A percentile compares a stretch with the other conserved stretches of the same genome.
Conservation (phyloP, 140 eudicot genomes). For the Erigeron philadelphicus region DNA sequence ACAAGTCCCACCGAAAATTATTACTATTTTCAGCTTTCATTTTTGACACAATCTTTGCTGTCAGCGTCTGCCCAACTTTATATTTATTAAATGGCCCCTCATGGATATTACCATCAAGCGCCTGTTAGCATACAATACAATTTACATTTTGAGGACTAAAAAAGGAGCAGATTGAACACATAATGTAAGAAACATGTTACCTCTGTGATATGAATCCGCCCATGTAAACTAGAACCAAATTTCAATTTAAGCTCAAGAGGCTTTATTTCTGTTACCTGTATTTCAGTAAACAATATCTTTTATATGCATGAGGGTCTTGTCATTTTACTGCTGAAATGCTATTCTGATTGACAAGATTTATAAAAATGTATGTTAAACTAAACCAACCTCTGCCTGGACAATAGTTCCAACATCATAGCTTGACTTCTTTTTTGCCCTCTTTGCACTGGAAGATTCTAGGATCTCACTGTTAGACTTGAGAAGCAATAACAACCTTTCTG, state of each 20-base stretch:
- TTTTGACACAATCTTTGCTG: conserved; percentile 71
- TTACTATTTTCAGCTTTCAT: conserved; percentile 41
- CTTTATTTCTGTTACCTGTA: conserved; percentile 74
- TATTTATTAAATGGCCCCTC: conserved; percentile 55
- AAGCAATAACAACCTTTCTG: conserved; percentile 70
- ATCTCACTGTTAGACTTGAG: conserved; percentile 60
- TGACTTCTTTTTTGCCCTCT: conserved; percentile 71
- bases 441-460: conserved; percentile 62
- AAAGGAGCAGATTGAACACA: neutral
- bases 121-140: conserved; percentile 40
- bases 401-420: conserved; percentile 66
- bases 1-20: conserved; percentile 61
- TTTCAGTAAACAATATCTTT: conserved; percentile 14
- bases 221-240: conserved; percentile 75
- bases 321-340: neutral
- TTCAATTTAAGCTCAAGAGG: conserved; percentile 77
- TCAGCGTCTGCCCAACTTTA: conserved; percentile 71
- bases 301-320: neutral
- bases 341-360: neutral
- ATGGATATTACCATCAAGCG: conserved; percentile 41
- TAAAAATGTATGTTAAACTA: conserved; percentile 3
- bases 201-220: conserved; percentile 92
- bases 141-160: conserved; percentile 3
- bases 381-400: conserved; percentile 70
- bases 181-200: conserved; percentile 27